A percentile compares a stretch with the other conserved stretches of the same genome.
Conservation (phyloP, 164 flowering plant species). For the grape (Vitis vinifera) region ASM3070453v1 NC_081822.1:11327501-11328000, state of each 20-base stretch:
- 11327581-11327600: constrained; percentile 80
- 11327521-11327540: not conserved
- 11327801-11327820: not conserved
- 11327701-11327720: constrained; percentile 63
- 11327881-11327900: no score
- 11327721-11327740: constrained; percentile 74
- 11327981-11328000: no score
- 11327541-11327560: not conserved
- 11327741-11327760: constrained; percentile 76
- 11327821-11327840: no score
- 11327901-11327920: no score
- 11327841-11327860: no score
- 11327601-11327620: constrained; percentile 62
- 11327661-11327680: constrained; percentile 52
- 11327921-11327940: no score
- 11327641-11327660: constrained; percentile 50
- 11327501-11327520: no score
- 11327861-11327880: no score
- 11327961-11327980: no score
- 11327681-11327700: constrained; percentile 66
- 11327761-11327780: constrained; percentile 60
- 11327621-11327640: constrained; percentile 63
- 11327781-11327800: constrained; percentile 58
- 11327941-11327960: no score
- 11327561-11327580: constrained; percentile 26